Base-by-base conservation (phyloP, 345 rosid genomes). In the Citrus sp. region DNA sequence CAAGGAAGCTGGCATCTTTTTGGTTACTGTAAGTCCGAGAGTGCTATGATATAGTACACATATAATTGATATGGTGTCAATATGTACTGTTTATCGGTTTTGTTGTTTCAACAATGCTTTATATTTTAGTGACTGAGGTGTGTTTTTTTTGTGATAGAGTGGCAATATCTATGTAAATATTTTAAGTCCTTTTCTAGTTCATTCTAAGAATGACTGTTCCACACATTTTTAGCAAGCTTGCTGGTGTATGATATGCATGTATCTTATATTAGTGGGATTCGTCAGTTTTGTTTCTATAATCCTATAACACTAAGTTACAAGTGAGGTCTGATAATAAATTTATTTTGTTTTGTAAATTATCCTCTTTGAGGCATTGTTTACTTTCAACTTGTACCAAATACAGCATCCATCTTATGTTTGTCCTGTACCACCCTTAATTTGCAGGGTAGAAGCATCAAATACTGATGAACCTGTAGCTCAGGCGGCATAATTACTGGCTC, bases 401-500 rank as follows among this genome's bases (percentile, higher is more conserved):
- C 37, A 22, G 32, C 16, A 14, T 25, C 70, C 24, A 16, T 42
- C 22, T 25, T 42, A n/a, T 34, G 16, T 27, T 19, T 61, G 4
- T 58, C 64, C 74, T 49, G 54, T 64, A 63, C 25, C 38, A 9
- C 60, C 27, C 1, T 7, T 74, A 37, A 76, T 59, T 83, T 85
- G 72, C 90, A 91, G 93, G 88, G 56, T 63, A 38, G 90, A 86
- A 79, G 82, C 74, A 19, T 80, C 86, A 0, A 75, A 69, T 70
- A 78, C 80, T 24, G 85, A 85, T 38, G 95, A 91, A 84, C 82
- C 90, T 19, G 82, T 86, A 58, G 91, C 93, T 30, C 88, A 84
- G 83, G 87, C 91, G 51, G 91, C 79, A 58, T 91, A 84, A 75
- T 64, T 75, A 60, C 61, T 21, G 63, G 75, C 27, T 59, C 18